Evolutionary conservation across 2,329 filamentous ascomycete species (phyloP).

Genomic region (Trichoderma sp.): DNA sequence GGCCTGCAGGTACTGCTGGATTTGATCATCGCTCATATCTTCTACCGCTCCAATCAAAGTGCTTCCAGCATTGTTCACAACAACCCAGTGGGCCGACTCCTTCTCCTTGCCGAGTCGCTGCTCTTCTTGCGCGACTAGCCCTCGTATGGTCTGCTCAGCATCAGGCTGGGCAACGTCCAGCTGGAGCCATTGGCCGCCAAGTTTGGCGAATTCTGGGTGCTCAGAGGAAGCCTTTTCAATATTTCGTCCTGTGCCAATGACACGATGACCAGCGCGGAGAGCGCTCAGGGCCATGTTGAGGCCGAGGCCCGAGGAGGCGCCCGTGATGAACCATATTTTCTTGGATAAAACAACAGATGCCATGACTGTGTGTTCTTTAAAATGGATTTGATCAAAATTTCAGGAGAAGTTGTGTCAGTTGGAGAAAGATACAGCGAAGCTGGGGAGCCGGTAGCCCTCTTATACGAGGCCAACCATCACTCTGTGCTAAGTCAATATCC

Average conservation of each 20-base stretch:
- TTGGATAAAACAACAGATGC: neutral
- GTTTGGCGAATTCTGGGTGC: conserved; percentile 22
- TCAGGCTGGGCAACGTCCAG: conserved; percentile 33
- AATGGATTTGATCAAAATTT: neutral
- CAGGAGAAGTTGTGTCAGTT: neutral
- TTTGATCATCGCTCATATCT: conserved; percentile 8
- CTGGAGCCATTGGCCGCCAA: conserved; percentile 29
- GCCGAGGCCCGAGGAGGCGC: conserved; percentile 50
- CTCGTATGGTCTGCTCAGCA: conserved; percentile 6
- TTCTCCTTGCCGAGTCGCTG: neutral
- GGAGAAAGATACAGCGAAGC: neutral
- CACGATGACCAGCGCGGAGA: conserved; percentile 46
- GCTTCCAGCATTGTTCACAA: conserved; percentile 5
- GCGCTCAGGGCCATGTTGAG: conserved; percentile 44
- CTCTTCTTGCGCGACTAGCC: neutral
- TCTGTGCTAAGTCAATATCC: neutral
- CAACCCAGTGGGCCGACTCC: neutral
- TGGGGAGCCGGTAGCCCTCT: neutral
- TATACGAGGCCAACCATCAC: neutral
- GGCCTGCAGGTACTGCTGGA: neutral
- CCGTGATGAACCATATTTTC: conserved; percentile 52
- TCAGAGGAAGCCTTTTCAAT: conserved; percentile 25
- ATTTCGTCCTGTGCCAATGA: conserved; percentile 50
- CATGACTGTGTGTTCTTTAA: neutral
- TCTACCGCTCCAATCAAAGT: conserved; percentile 2